Percentiles rank a stretch among this genome's conserved stretches.
phyloP scores from a whole-genome alignment of 2,329 filamentous ascomycete genomes.

The Teratosphaeriaceae sp. region DNA sequence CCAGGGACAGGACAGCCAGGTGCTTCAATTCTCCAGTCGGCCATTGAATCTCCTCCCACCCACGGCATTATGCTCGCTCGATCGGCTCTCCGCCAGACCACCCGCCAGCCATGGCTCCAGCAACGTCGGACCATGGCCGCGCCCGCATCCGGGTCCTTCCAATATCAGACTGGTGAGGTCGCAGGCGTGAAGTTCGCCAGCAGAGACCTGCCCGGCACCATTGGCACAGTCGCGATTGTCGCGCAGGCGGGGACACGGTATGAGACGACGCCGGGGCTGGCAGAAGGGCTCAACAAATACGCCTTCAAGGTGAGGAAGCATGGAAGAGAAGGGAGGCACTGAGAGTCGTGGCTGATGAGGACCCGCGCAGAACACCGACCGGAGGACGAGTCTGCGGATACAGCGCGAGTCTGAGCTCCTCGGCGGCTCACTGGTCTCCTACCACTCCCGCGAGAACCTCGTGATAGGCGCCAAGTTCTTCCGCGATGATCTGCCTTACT shows the following conservation, averaged over 20 bases:
- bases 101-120: conserved; percentile 53
- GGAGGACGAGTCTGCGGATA: conserved; percentile 86
- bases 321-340: background rate
- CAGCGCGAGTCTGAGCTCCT: conserved; percentile 92
- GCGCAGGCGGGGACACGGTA: conserved; percentile 93
- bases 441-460: conserved; percentile 88
- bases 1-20: too few species aligned
- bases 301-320: conserved; percentile 78
- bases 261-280: conserved; percentile 81
- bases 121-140: conserved; percentile 58
- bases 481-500: conserved; percentile 93
- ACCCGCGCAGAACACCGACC: conserved; percentile 63
- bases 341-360: conserved; percentile 12
- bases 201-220: conserved; percentile 81
- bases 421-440: conserved; percentile 79
- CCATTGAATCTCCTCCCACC: conserved; percentile 16
- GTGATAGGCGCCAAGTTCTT: conserved; percentile 93
- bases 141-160: conserved; percentile 67
- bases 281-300: conserved; percentile 86
- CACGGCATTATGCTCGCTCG: conserved; percentile 56
- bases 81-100: conserved; percentile 57
- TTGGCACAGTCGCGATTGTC: conserved; percentile 84
- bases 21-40: too few species aligned
- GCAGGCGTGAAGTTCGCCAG: conserved; percentile 88
- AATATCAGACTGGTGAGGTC: conserved; percentile 81